These are phyloP conservation scores for Musa balbisiana DNA, from an alignment of 202 grass and related monocot genomes.

Conservation along the genomic window DNA sequence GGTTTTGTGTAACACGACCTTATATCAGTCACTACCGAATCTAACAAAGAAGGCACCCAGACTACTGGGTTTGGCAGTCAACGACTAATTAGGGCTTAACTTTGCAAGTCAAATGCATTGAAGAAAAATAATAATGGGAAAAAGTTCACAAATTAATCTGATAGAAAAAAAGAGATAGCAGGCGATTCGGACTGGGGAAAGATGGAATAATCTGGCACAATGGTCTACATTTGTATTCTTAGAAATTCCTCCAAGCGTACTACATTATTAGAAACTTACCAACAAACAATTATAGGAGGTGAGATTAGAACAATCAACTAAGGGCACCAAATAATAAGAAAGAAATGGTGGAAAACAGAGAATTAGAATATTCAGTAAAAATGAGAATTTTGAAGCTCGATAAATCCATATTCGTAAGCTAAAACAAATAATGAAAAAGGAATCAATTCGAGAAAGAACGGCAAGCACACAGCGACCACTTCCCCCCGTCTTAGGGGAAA, in stretches of 20 bases:
- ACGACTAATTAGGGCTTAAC: not conserved
- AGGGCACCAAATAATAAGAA: too few relatives aligned
- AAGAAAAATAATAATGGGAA: not conserved
- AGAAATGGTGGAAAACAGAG: too few relatives aligned
- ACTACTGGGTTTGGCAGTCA: not conserved
- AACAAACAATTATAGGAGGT: not conserved
- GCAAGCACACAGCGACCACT: too few relatives aligned
- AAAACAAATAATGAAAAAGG: not conserved
- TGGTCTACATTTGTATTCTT: not conserved
- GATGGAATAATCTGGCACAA: not conserved
- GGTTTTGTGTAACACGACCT: not conserved
- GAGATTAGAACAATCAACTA: not conserved
- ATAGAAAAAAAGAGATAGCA: not conserved
- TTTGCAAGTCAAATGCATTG: not conserved
- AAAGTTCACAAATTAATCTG: not conserved
- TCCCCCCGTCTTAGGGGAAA: too few relatives aligned
- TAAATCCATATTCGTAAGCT: not conserved
- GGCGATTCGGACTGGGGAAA: not conserved
- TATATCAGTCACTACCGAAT: not conserved
- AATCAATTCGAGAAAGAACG: not conserved
- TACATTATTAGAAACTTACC: too few relatives aligned
- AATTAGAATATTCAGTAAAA: too few relatives aligned
- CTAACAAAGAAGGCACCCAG: not conserved
- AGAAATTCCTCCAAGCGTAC: not conserved
- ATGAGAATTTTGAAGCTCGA: not conserved